These are phyloP conservation scores for Sonneratia alba DNA, from an alignment of 345 rosid species.

Conservation along the genomic window DNA sequence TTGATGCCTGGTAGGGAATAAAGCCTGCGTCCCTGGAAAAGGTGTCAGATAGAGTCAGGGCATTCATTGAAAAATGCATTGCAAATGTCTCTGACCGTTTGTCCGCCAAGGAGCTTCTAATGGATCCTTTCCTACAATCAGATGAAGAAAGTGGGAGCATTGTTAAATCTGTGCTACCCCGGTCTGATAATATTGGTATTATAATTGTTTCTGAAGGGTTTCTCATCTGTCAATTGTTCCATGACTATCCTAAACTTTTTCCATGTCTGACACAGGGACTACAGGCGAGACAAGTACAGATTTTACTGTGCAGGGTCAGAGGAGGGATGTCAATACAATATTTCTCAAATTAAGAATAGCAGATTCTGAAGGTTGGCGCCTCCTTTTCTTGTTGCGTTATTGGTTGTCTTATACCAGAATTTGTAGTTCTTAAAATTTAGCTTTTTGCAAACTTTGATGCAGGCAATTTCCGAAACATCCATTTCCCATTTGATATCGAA, in stretches of 20 bases:
- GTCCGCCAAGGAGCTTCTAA: constrained; percentile 73
- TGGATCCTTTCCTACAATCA: constrained; percentile 72
- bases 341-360: constrained; percentile 78
- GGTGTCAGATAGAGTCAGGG: constrained; percentile 58
- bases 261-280: constrained; percentile 14
- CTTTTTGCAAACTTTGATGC: constrained; percentile 3
- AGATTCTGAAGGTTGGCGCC: constrained; percentile 65
- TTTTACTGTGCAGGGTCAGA: constrained; percentile 73
- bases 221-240: constrained; percentile 5
- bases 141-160: constrained; percentile 41
- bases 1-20: constrained; percentile 47
- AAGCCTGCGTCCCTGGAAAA: constrained; percentile 86
- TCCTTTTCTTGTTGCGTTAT: constrained; percentile 6
- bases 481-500: constrained; percentile 85
- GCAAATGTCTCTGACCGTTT: constrained; percentile 62
- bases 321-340: constrained; percentile 63
- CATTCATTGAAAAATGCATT: constrained; percentile 86
- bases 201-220: constrained; percentile 3
- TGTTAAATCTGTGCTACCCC: constrained; percentile 22
- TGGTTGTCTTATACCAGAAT: background rate
- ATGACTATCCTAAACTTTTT: constrained; percentile 4
- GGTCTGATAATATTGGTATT: constrained; percentile 29
- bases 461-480: constrained; percentile 85
- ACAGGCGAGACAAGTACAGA: constrained; percentile 36
- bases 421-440: background rate